phyloP scores from a whole-genome alignment of 768 basidiomycete species.

The Exidia glandulosa region DNA sequence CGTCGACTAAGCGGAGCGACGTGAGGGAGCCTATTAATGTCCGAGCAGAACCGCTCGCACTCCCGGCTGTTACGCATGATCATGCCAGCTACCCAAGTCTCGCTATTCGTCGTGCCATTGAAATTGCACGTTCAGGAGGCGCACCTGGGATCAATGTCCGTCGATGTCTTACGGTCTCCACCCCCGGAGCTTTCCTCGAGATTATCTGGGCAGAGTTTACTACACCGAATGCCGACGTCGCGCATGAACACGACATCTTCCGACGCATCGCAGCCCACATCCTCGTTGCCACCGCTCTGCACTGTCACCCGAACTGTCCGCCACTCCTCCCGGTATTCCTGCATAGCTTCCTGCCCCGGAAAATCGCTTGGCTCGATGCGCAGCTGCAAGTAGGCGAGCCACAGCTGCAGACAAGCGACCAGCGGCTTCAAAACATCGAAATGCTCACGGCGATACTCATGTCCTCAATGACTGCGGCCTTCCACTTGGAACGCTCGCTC shows the following conservation, averaged over 20 bases:
- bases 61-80: not conserved
- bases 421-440: conserved; percentile 48
- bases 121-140: conserved; percentile 44
- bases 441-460: conserved; percentile 54
- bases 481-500: conserved; percentile 63
- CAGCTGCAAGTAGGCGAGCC: conserved; percentile 40
- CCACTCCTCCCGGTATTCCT: conserved; percentile 68
- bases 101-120: not conserved
- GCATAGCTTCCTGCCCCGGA: conserved; percentile 50
- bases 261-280: conserved; percentile 58
- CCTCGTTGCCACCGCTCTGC: conserved; percentile 46
- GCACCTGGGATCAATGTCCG: conserved; percentile 55
- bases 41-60: conserved; percentile 4
- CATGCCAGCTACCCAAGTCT: not conserved
- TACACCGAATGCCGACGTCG: conserved; percentile 32
- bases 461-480: conserved; percentile 51
- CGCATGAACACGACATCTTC: conserved; percentile 49
- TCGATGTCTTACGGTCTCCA: conserved; percentile 46
- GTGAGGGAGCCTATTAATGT: too few relatives aligned
- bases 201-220: conserved; percentile 60
- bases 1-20: not conserved
- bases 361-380: too few relatives aligned
- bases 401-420: conserved; percentile 18
- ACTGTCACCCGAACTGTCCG: conserved; percentile 30
- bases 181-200: conserved; percentile 52